Evolutionary conservation across 164 flowering plant species (phyloP).

Genomic region (Annona squamosa): DNA sequence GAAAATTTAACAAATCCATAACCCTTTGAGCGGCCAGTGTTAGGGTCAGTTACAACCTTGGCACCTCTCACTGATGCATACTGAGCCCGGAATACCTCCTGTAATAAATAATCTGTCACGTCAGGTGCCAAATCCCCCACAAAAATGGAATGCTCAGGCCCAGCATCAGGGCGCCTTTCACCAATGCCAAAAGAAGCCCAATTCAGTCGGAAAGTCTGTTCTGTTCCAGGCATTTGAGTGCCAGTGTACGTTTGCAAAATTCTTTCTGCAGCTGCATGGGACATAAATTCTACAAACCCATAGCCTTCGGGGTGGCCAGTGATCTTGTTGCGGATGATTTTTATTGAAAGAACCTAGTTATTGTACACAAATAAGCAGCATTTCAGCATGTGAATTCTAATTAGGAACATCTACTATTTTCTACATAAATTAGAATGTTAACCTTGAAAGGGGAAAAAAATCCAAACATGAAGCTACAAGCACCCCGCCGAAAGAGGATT

Average conservation of each 20-base stretch:
- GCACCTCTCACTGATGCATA: conserved; percentile 97
- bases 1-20: conserved; percentile 96
- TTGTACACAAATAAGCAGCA: background rate
- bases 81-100: conserved; percentile 75
- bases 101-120: conserved; percentile 90
- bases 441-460: too few relatives aligned
- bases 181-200: conserved; percentile 99
- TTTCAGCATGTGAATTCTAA: background rate
- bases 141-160: conserved; percentile 96
- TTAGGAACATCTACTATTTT: background rate
- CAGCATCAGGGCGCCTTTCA: conserved; percentile 74
- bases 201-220: conserved; percentile 72
- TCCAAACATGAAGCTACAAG: too few relatives aligned
- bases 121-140: conserved; percentile 98
- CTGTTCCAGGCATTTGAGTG: conserved; percentile 90
- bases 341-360: conserved; percentile 67
- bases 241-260: conserved; percentile 79
- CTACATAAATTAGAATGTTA: background rate
- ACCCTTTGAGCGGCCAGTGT: conserved; percentile 89
- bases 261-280: conserved; percentile 88
- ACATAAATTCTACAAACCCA: conserved; percentile 85
- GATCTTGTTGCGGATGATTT: conserved; percentile 83
- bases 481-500: too few relatives aligned
- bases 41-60: conserved; percentile 94
- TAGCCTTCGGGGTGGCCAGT: conserved; percentile 98